A percentile compares a stretch with the other conserved stretches of the same genome.
phyloP scores from a whole-genome alignment of 2,329 filamentous ascomycete genomes.

The Cercospora citrullina region DNA sequence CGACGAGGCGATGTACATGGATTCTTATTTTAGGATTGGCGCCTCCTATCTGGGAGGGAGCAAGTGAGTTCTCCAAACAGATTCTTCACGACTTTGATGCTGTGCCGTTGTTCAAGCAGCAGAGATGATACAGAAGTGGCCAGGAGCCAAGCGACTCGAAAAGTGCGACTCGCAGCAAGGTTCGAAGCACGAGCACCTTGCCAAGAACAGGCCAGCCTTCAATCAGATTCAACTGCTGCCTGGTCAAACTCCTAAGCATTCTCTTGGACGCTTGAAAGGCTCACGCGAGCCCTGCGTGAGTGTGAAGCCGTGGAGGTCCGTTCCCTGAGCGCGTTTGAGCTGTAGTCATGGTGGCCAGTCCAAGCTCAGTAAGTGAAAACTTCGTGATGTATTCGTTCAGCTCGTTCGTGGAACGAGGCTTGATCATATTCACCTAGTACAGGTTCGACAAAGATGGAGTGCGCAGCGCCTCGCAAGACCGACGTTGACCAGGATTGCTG shows the following conservation, averaged over 20 bases:
- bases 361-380: not conserved
- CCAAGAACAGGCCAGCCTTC: not conserved
- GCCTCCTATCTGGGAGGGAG: not conserved
- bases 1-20: slow-evolving; percentile 2
- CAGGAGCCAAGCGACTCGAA: not conserved
- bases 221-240: not conserved
- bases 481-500: no score
- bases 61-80: not conserved
- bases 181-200: not conserved
- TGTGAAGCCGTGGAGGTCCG: not conserved
- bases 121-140: not conserved
- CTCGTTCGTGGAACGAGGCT: not conserved
- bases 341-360: not conserved
- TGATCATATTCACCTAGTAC: not conserved
- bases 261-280: not conserved
- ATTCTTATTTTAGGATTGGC: not conserved
- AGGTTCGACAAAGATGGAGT: not conserved
- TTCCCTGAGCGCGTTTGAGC: not conserved
- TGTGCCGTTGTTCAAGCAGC: not conserved
- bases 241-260: not conserved
- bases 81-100: not conserved
- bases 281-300: not conserved
- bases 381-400: not conserved
- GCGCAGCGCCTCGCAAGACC: not conserved
- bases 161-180: not conserved